Evolutionary conservation across 1,139 yeast species (phyloP), one percentile per base, ranked within the genome.

Genomic region (Kodamaea sp.): DNA sequence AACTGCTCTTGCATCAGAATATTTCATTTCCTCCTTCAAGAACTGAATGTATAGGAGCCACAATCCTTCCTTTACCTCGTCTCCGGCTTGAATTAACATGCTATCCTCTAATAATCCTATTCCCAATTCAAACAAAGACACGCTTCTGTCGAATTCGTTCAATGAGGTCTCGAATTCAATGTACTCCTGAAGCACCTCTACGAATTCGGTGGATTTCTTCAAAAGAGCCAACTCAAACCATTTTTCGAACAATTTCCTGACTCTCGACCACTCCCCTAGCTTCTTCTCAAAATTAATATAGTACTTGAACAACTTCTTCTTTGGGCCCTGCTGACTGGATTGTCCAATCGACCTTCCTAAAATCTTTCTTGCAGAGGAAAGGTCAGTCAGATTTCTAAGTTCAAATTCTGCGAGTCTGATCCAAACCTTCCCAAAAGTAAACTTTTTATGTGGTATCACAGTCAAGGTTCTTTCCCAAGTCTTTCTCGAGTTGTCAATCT

Each of bases 391-490:
- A 25, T 80, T 78, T 24, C 97, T 70, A 4, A 89, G 59, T 55
- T 87, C 94, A 62, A 84, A 89, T 38, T 86, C 75, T 3, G 89
- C 82, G 56, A 61, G 81, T 41, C 72, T 59, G 4, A 78, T 70
- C 97, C 97, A 90, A 2, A 84, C 51, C 43, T 85, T 84, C 5
- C 81, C 80, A 52, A 86, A 84, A 0, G 87, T 76, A 46, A 87
- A 80, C 2, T 47, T 37, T 32, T 69, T 62, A 43, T 80, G 80
- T 0, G 94, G 88, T 4, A 85, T 66, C 1, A 66, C 37, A 15
- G 66, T 61, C 2, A 82, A 35, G 24, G 82, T 59, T 21, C 63
- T 58, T 28, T 66, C 58, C 73, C 82, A 89, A 2, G 77, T 50
- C 2, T 51, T 51, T 30, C 89, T 60, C 0, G 87, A 73, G 1